Conservation (phyloP, 495 filamentous ascomycete genomes). For the Penicillium lividum region DNA sequence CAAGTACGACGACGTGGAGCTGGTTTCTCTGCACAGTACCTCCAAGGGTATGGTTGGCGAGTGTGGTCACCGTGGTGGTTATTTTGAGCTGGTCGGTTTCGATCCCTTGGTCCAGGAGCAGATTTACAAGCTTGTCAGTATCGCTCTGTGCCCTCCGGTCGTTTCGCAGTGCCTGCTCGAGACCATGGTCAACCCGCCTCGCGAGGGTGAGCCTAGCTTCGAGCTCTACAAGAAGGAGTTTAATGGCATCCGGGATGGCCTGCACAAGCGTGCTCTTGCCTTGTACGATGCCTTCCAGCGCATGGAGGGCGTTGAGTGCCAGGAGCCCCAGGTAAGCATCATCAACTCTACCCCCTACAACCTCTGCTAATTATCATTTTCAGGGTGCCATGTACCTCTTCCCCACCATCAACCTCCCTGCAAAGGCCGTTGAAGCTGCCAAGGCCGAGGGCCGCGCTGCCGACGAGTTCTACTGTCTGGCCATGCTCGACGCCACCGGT, state of each 20-base stretch:
- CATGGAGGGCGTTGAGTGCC: constrained; percentile 95
- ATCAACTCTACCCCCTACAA: neutral
- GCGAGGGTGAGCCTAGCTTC: constrained; percentile 75
- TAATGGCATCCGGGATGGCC: constrained; percentile 70
- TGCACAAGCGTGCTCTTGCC: constrained; percentile 76
- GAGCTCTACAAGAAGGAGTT: constrained; percentile 83
- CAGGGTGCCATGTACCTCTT: constrained; percentile 98
- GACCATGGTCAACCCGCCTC: constrained; percentile 93
- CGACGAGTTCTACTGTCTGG: constrained; percentile 93
- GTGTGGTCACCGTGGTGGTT: constrained; percentile 95
- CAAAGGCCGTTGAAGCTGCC: constrained; percentile 73
- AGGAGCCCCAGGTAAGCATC: constrained; percentile 63
- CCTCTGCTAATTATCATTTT: constrained; percentile 5
- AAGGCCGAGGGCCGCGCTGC: constrained; percentile 68
- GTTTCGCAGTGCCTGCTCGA: constrained; percentile 95
- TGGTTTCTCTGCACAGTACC: constrained; percentile 80
- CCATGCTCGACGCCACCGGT: constrained; percentile 87
- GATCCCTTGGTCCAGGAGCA: constrained; percentile 81
- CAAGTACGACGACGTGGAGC: constrained; percentile 82
- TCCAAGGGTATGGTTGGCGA: constrained; percentile 99
- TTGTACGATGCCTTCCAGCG: constrained; percentile 84
- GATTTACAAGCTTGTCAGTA: constrained; percentile 98
- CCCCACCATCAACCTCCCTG: constrained; percentile 81
- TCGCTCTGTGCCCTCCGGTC: constrained; percentile 92
- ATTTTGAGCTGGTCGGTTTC: constrained; percentile 92